Base-by-base conservation (phyloP, 352 stramenopile genomes). In the Phytophthora uliginosa region DNA sequence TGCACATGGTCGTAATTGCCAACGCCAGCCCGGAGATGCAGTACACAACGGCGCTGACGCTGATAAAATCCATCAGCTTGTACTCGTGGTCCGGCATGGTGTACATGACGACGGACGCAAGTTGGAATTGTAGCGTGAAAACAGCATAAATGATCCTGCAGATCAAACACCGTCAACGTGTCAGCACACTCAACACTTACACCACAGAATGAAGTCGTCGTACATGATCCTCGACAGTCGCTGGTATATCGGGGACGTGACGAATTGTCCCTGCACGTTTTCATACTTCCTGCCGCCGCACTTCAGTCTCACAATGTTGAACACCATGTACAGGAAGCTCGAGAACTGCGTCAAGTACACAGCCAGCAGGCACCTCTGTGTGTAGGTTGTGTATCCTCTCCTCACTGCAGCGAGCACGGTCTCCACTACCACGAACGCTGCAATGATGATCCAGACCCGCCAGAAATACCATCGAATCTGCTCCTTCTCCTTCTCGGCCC, bases 171-270 rank as follows among this genome's bases (percentile, higher is more conserved):
- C 33, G 4, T 3, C 2, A 56, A 9, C 5, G 28, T 22, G 17
- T 59, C 62, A 61, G 18, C 20, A 53, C 28, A 45, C 57, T 26
- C 17, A 15, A 7, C 45, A 50, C 38, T 18, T 18, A 51, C 38
- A 42, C 12, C 22, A 47, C 15, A 69, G 62, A 31, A 26, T 56
- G 34, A 12, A 55, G 42, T n/a, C 10, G 7, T 4, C 74, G 34
- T 72, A 74, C 86, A 94, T 85, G 74, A 94, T 92, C 20, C 71
- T 66, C 47, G 86, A 88, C 13, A 94, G 79, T 17, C 86, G 77
- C 34, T 87, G 73, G 59, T 94, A 94, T 31, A 94, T 73, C 2
- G 86, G 86, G 3, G 86, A 94, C 18, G 77, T 76, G 34, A 91
- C 77, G 60, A 94, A 90, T 28, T 78, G 68, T 17, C 85, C 85